Evolutionary conservation across 2,329 filamentous ascomycete species (phyloP).

Genomic region (Trichophyton mentagrophytes): DNA sequence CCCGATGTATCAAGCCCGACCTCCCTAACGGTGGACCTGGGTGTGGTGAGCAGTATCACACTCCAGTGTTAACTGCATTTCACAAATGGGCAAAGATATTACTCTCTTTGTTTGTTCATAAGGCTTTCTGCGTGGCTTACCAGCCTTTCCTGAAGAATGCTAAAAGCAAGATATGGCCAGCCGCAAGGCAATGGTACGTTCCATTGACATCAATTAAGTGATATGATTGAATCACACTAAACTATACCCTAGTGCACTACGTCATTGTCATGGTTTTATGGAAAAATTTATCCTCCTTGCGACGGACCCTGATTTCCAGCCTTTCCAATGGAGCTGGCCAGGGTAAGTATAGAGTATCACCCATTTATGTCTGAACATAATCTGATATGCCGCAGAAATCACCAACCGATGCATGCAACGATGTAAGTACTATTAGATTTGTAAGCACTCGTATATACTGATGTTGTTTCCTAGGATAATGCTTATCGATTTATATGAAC

Average conservation of each 20-base stretch:
- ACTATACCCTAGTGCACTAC: constrained; percentile 26
- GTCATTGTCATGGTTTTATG: constrained; percentile 37
- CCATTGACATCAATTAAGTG: neutral
- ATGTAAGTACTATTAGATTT: constrained; percentile 19
- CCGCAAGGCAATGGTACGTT: constrained; percentile 33
- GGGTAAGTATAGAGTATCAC: constrained; percentile 20
- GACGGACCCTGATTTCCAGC: constrained; percentile 35
- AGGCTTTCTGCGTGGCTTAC: constrained; percentile 36
- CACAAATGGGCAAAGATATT: constrained; percentile 37
- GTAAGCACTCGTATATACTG: neutral
- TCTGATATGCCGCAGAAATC: constrained; percentile 21
- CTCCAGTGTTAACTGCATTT: constrained; percentile 30
- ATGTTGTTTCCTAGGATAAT: constrained; percentile 27
- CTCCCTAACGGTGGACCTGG: constrained; percentile 27
- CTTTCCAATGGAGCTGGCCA: constrained; percentile 39
- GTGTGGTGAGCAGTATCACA: constrained; percentile 33
- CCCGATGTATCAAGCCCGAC: constrained; percentile 19
- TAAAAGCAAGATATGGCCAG: constrained; percentile 35
- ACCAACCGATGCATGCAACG: constrained; percentile 35
- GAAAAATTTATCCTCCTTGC: constrained; percentile 38
- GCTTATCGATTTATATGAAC: constrained; percentile 38
- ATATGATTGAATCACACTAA: neutral
- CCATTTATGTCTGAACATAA: neutral
- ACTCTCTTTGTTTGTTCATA: constrained; percentile 34
- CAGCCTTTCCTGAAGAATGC: constrained; percentile 38